Evolutionary conservation across 148 eudicot genomes (phyloP).

Genomic region (Fagopyrum homotropicum): DNA sequence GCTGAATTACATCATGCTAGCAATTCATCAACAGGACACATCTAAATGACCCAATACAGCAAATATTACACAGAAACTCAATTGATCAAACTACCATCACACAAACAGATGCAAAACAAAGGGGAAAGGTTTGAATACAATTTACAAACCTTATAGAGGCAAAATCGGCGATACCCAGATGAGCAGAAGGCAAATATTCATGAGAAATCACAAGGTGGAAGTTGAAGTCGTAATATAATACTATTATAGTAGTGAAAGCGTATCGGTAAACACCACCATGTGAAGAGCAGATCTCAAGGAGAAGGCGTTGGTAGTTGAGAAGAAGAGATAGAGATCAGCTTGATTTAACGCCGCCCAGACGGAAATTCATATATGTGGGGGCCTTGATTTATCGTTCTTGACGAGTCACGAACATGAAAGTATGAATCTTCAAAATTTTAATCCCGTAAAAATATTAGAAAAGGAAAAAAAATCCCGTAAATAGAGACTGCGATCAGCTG

Average conservation of each 20-base stretch:
- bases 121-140: background rate
- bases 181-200: background rate
- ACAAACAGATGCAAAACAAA: background rate
- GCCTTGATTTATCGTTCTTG: background rate
- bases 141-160: constrained; percentile 4
- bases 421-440: background rate
- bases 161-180: constrained; percentile 7
- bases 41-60: too few species aligned
- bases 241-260: background rate
- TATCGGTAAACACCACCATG: background rate
- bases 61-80: too few species aligned
- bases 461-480: too few species aligned
- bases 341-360: background rate
- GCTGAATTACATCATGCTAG: background rate
- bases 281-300: background rate
- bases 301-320: background rate
- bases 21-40: background rate
- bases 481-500: background rate
- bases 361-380: background rate
- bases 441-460: background rate
- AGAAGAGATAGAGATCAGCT: background rate
- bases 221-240: background rate
- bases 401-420: background rate
- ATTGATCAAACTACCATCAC: background rate
- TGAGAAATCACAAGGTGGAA: background rate